These are phyloP conservation scores for Conoideocrella luteorostrata DNA, from an alignment of 2,329 filamentous ascomycete genomes.

Conservation along the genomic window DNA sequence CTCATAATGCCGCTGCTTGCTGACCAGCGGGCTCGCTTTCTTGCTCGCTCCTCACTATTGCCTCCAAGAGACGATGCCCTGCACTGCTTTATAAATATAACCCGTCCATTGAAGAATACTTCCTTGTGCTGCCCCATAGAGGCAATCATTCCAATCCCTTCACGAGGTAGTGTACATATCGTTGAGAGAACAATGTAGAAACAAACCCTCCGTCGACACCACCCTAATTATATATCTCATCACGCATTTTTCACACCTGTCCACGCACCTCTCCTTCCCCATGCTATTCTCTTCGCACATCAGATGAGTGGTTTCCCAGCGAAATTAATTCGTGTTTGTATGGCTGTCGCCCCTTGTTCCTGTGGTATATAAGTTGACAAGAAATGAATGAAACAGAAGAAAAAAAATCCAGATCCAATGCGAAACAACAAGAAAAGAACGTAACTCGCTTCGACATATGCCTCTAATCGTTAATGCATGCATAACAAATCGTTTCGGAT, in stretches of 20 bases:
- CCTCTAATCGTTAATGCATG: slow-evolving; percentile 4
- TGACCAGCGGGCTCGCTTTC: no score
- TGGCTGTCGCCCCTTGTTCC: background rate
- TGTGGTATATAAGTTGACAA: slow-evolving; percentile 7
- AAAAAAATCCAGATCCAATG: background rate
- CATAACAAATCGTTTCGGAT: no score
- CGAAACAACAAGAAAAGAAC: background rate
- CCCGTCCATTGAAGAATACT: no score
- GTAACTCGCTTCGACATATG: slow-evolving; percentile 3
- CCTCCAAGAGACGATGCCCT: no score
- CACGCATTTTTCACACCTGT: background rate
- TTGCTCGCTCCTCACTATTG: no score
- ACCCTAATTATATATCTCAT: background rate
- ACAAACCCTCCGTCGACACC: background rate
- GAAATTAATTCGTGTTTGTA: background rate
- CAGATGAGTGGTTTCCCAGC: background rate
- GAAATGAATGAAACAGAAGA: slow-evolving; percentile 3
- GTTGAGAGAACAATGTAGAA: background rate
- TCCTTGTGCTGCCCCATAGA: background rate
- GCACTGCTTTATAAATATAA: no score
- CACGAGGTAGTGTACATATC: slow-evolving; percentile 6
- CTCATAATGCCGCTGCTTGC: no score
- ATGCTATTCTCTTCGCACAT: background rate
- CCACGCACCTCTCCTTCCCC: background rate
- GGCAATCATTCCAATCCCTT: slow-evolving; percentile 4